Base-by-base conservation (phyloP, 1,284 basidiomycete species). In the Ustilago nuda region DNA sequence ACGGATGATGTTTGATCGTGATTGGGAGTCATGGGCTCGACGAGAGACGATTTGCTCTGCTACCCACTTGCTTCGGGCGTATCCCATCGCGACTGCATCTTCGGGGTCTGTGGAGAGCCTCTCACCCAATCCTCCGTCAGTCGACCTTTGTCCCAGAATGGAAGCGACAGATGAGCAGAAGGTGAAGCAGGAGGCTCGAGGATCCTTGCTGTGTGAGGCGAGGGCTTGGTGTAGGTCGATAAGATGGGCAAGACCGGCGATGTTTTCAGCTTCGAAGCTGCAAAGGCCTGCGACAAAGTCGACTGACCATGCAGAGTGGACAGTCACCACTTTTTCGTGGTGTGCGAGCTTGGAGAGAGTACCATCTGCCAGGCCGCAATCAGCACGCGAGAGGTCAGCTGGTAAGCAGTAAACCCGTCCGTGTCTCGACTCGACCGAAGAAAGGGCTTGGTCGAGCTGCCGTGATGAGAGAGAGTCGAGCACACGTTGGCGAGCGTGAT, bases 1-100 rank as follows among this genome's bases (percentile, higher is more conserved):
- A 0, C 82, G 69, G 1, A 80, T 61, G n/a, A 79, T 50, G 4
- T 56, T 32, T 8, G 55, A 58, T 3, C 51, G 39, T 19, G 27
- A 36, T 6, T 6, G 5, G 17, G 15, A 13, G 23, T 13, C 15
- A 5, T 3, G 8, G 30, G 12, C 17, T 46, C 61, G 58, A 2
- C 61, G 77, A 77, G 53, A 80, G 70, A 89, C 89, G 0, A 91
- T 62, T 76, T 89, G 89, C 86, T 91, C 91, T 0, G 88, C 89
- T 0, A 91, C 89, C 90, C 90, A 91, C 80, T 91, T 91, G 60
- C 69, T 72, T 12, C 74, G 61, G 12, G 74, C 74, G 27, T 76
- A 76, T 0, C 74, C 74, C 69, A 76, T 72, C 5, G 66, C 48
- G 4, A 66, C 69, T 4, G 74, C 69, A 17, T 65, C 59, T 4